Evolutionary conservation across 2,329 filamentous ascomycete species (phyloP), one percentile per base, ranked within the genome.

Genomic region (Parascedosporium putredinis): DNA sequence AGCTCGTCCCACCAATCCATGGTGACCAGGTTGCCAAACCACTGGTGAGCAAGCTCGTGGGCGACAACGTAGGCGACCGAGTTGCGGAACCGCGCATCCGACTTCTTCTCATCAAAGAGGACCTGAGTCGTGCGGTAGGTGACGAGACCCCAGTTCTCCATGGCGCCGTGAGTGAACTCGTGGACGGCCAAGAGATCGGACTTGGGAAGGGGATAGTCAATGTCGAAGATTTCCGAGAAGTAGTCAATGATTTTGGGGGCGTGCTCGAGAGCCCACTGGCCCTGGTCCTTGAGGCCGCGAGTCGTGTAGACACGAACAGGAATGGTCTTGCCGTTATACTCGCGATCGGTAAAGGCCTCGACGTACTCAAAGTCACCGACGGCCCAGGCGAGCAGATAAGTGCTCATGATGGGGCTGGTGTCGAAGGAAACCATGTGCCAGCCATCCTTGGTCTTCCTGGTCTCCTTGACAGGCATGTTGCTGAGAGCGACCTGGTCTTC

Each of bases 1-100:
- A 93, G 77, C 69, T 94, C 86, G 62, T 84, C 88, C 88, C 87
- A 93, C 88, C 89, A 95, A 65, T 95, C 88, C 89, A 95, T 95
- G 5, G 90, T 95, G 40, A 95, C 89, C 9, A 95, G 77, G 64
- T 95, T 94, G 33, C 89, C 89, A 59, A 95, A 95, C 90, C 90
- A 95, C 69, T 95, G 89, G 62, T 95, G 89, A 50, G 90, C 93
- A 54, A 98, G 76, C 67, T 98, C 93, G 67, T 98, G 93, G n/a
- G 93, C 91, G 47, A 97, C 90, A 51, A 97, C 90, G 60, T 98
- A 97, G 27, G 93, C 93, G 55, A 98, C 86, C 33, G 90, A 79
- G 65, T 95, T 96, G 67, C 89, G 90, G 71, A 91, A 96, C 55
- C 83, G 82, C 38, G 87, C 82, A 63, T 96, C 91, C 0, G 91